Conservation (phyloP, 176 grass and related monocot genomes). For the Rhipidocladum racemiflorum region DNA sequence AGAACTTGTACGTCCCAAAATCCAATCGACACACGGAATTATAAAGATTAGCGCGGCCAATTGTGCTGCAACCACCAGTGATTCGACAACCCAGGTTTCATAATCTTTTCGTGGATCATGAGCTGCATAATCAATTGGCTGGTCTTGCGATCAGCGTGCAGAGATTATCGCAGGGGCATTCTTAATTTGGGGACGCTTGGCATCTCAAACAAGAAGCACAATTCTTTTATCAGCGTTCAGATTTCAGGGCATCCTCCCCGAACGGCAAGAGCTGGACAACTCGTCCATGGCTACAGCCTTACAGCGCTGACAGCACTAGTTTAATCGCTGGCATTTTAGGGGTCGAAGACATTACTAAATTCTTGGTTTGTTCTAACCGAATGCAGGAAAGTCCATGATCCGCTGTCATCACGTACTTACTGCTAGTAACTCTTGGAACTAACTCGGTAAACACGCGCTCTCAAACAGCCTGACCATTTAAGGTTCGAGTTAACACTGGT, state of each 20-base stretch:
- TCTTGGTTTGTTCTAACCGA: not conserved
- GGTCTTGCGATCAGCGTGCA: constrained; percentile 1
- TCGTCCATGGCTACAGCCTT: constrained; percentile 7
- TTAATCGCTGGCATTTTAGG: constrained; percentile 21
- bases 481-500: not conserved
- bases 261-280: not conserved
- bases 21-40: not conserved
- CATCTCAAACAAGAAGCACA: not conserved
- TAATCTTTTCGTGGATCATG: constrained; percentile 31
- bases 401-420: not conserved
- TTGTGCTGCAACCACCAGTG: not conserved
- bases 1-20: not conserved
- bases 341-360: constrained; percentile 33
- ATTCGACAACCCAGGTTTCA: constrained; percentile 14
- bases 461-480: not conserved
- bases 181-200: constrained; percentile 11
- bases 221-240: constrained; percentile 18
- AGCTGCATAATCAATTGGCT: constrained; percentile 35
- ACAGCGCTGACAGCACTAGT: not conserved
- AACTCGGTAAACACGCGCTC: not conserved
- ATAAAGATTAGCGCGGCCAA: not conserved
- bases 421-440: not conserved
- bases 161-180: not conserved
- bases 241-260: constrained; percentile 12
- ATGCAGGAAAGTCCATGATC: constrained; percentile 4